Base-by-base conservation (phyloP, 1,139 yeast species). In the Diutina neorugosa region DNA sequence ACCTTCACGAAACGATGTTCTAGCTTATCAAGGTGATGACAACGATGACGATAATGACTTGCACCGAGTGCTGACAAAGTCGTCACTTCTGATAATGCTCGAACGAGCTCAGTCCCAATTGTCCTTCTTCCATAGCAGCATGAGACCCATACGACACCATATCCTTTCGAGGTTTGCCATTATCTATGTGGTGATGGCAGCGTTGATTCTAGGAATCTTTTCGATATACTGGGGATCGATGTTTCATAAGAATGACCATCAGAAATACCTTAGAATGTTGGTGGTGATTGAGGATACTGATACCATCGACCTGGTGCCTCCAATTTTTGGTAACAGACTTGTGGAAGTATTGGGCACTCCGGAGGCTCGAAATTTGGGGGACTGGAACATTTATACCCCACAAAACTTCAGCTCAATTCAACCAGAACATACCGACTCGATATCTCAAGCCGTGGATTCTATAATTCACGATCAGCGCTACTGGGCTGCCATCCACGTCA, bases 201-300 rank as follows among this genome's bases (percentile, higher is more conserved):
- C 55, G 14, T 54, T 57, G 2, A 56, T 58, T 6, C 51, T 58
- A 44, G 55, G 52, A 16, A 49, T 58, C 3, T 57, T 57, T 37
- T 56, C 59, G 42, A 65, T 82, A 16, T 82, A 78, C 61, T 82
- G 86, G 86, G 88, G 85, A 1, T 68, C 84, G 1, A 66, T 74
- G 60, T 81, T 69, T 61, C 57, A 69, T 23, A 65, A 86, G 53
- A 57, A 57, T 1, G 55, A 58, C 6, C 63, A 83, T 23, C 63
- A 65, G 42, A 60, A 59, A 11, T 73, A 78, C 57, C 62, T 82
- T 57, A 65, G 70, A 25, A 66, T 76, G 62, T 63, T 77, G 53
- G 75, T 82, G 41, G 74, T 74, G 21, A 65, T 74, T 53, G 79
- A 76, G 56, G 83, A 80, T 57, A 31, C 37, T 1, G 55, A 58